Evolutionary conservation across 169 alveolate genomes (phyloP).

Genomic region (Plasmodium vivax): DNA sequence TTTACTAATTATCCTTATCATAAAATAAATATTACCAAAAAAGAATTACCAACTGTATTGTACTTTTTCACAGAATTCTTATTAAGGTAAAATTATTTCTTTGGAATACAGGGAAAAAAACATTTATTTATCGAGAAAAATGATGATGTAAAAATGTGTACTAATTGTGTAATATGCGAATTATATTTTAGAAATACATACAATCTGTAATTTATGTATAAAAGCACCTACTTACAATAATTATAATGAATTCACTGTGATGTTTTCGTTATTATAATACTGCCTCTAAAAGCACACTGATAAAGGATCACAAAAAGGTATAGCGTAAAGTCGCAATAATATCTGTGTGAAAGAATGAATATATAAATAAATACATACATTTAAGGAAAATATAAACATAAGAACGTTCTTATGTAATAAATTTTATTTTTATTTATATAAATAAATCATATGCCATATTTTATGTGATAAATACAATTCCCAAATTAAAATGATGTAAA

Average conservation of each 20-base stretch:
- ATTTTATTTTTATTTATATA: neutral
- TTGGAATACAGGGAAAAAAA: neutral
- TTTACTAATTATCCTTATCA: no score
- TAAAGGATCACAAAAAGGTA: neutral
- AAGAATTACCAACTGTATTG: neutral
- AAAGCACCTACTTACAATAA: neutral
- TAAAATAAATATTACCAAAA: no score
- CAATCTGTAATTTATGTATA: neutral
- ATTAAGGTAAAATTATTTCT: neutral
- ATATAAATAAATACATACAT: no score
- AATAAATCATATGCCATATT: neutral
- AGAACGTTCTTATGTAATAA: no score
- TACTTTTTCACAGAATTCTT: neutral
- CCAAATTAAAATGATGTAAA: neutral
- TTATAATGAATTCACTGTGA: neutral
- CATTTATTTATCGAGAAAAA: neutral
- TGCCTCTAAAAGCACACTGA: neutral
- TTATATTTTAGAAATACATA: neutral
- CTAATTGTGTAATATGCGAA: neutral
- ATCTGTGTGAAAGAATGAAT: neutral
- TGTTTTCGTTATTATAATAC: neutral
- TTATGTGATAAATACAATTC: neutral
- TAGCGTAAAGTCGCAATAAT: neutral
- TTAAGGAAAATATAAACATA: no score
- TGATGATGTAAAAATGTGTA: neutral